These are phyloP conservation scores for Trifolium fragiferum DNA, from an alignment of 306 rosid genomes.

Conservation along the genomic window DNA sequence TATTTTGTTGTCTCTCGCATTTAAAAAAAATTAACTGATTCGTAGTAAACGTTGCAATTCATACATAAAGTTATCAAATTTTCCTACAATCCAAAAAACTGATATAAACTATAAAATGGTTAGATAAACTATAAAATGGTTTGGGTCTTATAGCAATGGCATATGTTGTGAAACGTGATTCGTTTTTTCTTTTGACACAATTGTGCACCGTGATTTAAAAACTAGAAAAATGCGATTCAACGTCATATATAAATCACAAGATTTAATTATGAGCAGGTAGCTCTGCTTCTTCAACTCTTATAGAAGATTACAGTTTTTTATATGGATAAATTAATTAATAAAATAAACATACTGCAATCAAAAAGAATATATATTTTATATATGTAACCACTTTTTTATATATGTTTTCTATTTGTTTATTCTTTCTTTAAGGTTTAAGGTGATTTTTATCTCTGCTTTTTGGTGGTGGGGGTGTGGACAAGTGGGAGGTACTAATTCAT, in stretches of 20 bases:
- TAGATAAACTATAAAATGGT: no score
- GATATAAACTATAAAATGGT: no score
- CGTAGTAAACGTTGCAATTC: no score
- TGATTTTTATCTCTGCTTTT: conserved; percentile 34
- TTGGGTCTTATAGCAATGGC: no score
- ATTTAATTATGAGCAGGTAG: conserved; percentile 18
- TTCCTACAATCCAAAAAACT: no score
- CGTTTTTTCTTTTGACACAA: no score
- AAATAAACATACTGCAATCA: conserved; percentile 7
- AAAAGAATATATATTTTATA: conserved; percentile 25
- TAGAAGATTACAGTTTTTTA: conserved; percentile 38
- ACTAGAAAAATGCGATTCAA: neutral
- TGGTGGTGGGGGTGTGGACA: conserved; percentile 47
- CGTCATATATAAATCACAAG: conserved; percentile 5
- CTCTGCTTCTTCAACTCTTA: conserved; percentile 40
- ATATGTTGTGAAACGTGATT: no score
- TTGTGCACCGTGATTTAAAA: neutral
- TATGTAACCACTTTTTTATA: neutral
- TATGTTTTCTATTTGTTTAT: conserved; percentile 2
- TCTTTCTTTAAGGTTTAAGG: conserved; percentile 34
- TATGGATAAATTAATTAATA: neutral
- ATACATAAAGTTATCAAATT: no score
- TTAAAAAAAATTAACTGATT: no score
- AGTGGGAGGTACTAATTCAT: conserved; percentile 33
- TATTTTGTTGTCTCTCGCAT: no score